Evolutionary conservation across 108 stramenopile genomes (phyloP).

Genomic region (Skeletonema potamos): DNA sequence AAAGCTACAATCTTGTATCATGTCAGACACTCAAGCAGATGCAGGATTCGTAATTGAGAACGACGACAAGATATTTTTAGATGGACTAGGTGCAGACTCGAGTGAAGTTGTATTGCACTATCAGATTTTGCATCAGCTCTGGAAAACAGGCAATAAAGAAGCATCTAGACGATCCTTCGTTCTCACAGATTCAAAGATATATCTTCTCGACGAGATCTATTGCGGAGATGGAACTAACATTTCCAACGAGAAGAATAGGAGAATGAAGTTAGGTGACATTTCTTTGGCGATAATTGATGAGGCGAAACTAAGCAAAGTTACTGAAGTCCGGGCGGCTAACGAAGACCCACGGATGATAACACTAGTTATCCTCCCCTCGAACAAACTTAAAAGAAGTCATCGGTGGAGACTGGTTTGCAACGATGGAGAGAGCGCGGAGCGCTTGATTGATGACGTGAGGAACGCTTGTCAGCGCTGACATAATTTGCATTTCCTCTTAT

Average conservation of each 20-base stretch:
- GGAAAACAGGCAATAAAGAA: constrained; percentile 79
- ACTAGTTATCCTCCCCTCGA: constrained; percentile 60
- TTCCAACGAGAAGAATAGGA: constrained; percentile 12
- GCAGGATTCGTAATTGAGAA: constrained; percentile 65
- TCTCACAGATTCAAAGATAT: constrained; percentile 71
- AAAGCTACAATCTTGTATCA: constrained; percentile 57
- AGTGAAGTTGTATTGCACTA: constrained; percentile 77
- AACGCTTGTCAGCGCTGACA: constrained; percentile 49
- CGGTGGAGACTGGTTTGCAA: constrained; percentile 80
- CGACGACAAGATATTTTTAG: constrained; percentile 75
- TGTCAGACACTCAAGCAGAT: constrained; percentile 32
- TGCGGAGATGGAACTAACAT: constrained; percentile 54
- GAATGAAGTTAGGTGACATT: constrained; percentile 43
- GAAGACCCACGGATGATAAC: constrained; percentile 80
- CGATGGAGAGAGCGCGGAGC: constrained; percentile 79
- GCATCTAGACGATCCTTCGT: constrained; percentile 70
- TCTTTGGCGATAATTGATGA: constrained; percentile 59
- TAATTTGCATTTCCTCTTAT: background rate
- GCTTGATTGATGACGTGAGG: constrained; percentile 78
- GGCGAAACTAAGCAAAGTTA: constrained; percentile 55
- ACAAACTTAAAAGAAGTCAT: constrained; percentile 61
- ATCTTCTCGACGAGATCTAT: constrained; percentile 80
- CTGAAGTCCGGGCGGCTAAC: constrained; percentile 75
- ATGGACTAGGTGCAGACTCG: constrained; percentile 57
- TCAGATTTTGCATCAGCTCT: constrained; percentile 74